Percentiles rank a stretch among this genome's conserved stretches.
Conservation (phyloP, 306 rosid genomes). For the Pachyrhizus erosus region DNA sequence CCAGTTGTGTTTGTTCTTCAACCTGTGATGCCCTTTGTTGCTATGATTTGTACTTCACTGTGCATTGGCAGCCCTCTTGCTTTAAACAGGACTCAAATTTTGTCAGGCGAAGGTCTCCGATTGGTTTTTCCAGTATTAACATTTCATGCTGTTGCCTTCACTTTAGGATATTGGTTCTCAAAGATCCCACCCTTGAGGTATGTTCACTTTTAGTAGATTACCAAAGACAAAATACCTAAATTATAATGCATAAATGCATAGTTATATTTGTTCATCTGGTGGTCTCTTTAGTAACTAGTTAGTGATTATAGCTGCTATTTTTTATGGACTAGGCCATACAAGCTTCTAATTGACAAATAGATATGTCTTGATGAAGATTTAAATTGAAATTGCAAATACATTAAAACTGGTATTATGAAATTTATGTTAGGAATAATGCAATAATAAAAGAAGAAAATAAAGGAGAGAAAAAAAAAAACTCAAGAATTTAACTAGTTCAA, state of each 20-base stretch:
- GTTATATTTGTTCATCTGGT: background rate
- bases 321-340: background rate
- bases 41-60: slow-evolving; percentile 93
- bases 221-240: background rate
- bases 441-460: no score
- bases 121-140: slow-evolving; percentile 75
- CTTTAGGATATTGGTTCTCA: slow-evolving; percentile 85
- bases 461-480: no score
- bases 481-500: no score
- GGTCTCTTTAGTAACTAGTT: background rate
- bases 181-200: slow-evolving; percentile 79
- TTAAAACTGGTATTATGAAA: slow-evolving; percentile 1
- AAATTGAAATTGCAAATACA: background rate
- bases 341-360: background rate
- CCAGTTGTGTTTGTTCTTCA: slow-evolving; percentile 76
- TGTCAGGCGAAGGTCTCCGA: slow-evolving; percentile 77
- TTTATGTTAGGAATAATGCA: no score
- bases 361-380: background rate
- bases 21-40: slow-evolving; percentile 95
- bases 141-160: slow-evolving; percentile 84
- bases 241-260: slow-evolving; percentile 6
- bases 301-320: background rate
- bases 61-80: slow-evolving; percentile 99
- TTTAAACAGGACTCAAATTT: slow-evolving; percentile 74
- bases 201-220: slow-evolving; percentile 29